Conservation (phyloP, 305 asterid species). For the Plantago coronopus region DNA sequence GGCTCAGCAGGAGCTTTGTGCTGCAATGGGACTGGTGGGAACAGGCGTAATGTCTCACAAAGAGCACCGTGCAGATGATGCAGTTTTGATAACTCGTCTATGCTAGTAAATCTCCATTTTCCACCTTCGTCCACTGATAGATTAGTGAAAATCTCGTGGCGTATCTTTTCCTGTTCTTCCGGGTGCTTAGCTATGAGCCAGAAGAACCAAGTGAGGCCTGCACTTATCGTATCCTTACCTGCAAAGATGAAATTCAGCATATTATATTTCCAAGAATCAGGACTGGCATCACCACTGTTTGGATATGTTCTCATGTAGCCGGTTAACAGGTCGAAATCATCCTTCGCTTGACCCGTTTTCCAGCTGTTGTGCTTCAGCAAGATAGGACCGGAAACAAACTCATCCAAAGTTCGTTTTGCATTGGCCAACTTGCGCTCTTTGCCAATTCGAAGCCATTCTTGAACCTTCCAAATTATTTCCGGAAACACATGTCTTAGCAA, state of each 20-base stretch:
- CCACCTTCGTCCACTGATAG: not conserved
- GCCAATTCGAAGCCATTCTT: conserved; percentile 24
- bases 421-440: conserved; percentile 23
- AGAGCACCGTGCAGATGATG: conserved; percentile 33
- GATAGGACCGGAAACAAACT: conserved; percentile 12
- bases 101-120: conserved; percentile 17
- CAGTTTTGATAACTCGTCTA: conserved; percentile 23
- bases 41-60: conserved; percentile 37
- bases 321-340: conserved; percentile 12
- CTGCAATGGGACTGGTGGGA: conserved; percentile 39
- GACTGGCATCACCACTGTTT: not conserved
- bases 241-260: conserved; percentile 25
- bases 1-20: conserved; percentile 30
- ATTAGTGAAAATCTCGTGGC: conserved; percentile 18
- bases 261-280: not conserved
- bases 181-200: conserved; percentile 31
- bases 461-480: conserved; percentile 22
- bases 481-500: conserved; percentile 30
- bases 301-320: not conserved
- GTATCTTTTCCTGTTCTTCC: conserved; percentile 17
- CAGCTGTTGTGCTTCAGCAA: not conserved
- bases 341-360: not conserved
- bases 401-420: conserved; percentile 14
- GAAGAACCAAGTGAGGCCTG: conserved; percentile 32
- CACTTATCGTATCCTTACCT: conserved; percentile 29